These are phyloP conservation scores for Trichoderma guizhouense DNA, from an alignment of 2,329 filamentous ascomycete species.

Conservation along the genomic window DNA sequence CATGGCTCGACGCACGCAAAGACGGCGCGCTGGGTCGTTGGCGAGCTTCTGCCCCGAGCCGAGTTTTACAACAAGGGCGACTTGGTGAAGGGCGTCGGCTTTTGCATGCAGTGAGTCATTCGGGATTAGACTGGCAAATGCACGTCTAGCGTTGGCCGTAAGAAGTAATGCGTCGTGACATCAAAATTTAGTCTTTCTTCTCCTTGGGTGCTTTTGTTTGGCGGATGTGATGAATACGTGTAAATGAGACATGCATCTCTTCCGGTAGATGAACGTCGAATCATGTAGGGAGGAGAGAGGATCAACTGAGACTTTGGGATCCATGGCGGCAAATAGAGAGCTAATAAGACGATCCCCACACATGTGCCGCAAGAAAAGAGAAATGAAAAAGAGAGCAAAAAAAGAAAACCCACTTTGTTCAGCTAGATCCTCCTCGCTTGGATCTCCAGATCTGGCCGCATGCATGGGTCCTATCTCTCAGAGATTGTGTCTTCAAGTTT, in stretches of 20 bases:
- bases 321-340: neutral
- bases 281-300: neutral
- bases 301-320: neutral
- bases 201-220: neutral
- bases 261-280: neutral
- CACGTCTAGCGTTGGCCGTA: neutral
- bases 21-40: constrained; percentile 59
- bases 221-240: neutral
- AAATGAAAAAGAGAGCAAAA: neutral
- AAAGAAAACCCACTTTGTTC: neutral
- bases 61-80: constrained; percentile 51
- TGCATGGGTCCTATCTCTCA: neutral
- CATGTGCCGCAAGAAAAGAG: neutral
- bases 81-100: constrained; percentile 46
- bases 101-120: constrained; percentile 20
- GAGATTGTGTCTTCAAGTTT: neutral
- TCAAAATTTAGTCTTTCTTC: neutral
- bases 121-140: neutral
- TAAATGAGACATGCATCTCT: neutral
- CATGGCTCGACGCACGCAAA: constrained; percentile 54
- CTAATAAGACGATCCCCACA: neutral
- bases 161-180: neutral
- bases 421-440: neutral
- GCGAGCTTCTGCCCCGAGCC: constrained; percentile 47
- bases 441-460: constrained; percentile 10